Conservation (phyloP, 2,329 filamentous ascomycete species). For the Stachybotrys chlorohalonatus region DNA sequence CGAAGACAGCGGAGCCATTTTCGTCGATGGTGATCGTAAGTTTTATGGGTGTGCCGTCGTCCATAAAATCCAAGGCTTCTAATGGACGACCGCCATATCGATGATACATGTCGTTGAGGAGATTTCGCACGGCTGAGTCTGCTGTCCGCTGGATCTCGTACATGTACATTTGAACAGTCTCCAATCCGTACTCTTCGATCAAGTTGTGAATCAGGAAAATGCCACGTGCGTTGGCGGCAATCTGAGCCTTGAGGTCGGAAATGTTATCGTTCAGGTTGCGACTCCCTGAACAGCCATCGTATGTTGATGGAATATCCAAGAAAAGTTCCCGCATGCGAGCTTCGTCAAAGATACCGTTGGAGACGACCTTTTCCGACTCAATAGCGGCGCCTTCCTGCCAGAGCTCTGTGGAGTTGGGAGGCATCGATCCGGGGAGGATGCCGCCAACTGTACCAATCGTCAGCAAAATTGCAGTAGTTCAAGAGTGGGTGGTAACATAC, state of each 20-base stretch:
- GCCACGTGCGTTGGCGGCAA: slow-evolving; percentile 79
- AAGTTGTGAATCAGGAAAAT: slow-evolving; percentile 64
- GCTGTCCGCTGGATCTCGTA: slow-evolving; percentile 11
- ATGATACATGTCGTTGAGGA: slow-evolving; percentile 10
- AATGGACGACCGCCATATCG: slow-evolving; percentile 11
- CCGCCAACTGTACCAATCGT: slow-evolving; percentile 46
- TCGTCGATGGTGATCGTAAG: slow-evolving; percentile 64
- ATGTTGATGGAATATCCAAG: slow-evolving; percentile 62
- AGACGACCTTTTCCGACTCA: slow-evolving; percentile 62
- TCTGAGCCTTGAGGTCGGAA: slow-evolving; percentile 78
- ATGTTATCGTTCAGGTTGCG: slow-evolving; percentile 75
- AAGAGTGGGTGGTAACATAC: background rate
- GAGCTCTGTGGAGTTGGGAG: slow-evolving; percentile 59
- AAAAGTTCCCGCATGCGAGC: slow-evolving; percentile 63
- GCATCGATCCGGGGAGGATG: slow-evolving; percentile 76
- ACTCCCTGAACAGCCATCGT: slow-evolving; percentile 69
- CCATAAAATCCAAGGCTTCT: slow-evolving; percentile 54
- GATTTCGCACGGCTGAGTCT: slow-evolving; percentile 6
- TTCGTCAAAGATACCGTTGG: slow-evolving; percentile 70
- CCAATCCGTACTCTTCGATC: slow-evolving; percentile 64
- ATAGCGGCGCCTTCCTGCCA: slow-evolving; percentile 58
- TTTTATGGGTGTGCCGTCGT: slow-evolving; percentile 72
- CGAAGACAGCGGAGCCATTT: slow-evolving; percentile 65
- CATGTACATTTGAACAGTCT: slow-evolving; percentile 57
- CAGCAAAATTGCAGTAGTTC: background rate